These are phyloP conservation scores for Neostapfia colusana DNA, from an alignment of 176 grass and related monocot genomes.

Conservation along the genomic window DNA sequence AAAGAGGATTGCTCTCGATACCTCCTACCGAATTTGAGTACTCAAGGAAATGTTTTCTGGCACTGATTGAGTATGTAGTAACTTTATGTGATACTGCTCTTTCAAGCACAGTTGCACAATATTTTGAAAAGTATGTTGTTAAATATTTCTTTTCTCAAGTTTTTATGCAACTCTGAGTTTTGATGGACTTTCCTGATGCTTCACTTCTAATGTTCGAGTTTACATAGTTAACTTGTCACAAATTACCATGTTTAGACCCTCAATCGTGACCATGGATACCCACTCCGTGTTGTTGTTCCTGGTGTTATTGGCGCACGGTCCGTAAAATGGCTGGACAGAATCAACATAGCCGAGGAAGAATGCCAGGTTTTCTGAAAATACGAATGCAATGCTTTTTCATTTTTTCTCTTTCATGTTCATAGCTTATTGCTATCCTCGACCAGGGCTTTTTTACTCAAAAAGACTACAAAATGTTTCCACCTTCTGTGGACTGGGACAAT, in stretches of 20 bases:
- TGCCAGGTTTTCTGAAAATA: constrained; percentile 69
- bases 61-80: not conserved
- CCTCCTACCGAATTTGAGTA: not conserved
- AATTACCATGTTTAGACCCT: constrained; percentile 54
- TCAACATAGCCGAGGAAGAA: constrained; percentile 75
- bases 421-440: constrained; percentile 35
- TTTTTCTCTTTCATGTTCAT: constrained; percentile 27
- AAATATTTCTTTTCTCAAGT: not conserved
- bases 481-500: constrained; percentile 84
- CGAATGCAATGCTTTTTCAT: constrained; percentile 2
- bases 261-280: constrained; percentile 86
- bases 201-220: not conserved
- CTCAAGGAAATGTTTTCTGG: not conserved
- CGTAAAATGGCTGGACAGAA: constrained; percentile 85
- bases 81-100: constrained; percentile 19
- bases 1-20: not conserved
- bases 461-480: constrained; percentile 98
- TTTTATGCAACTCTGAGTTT: not conserved
- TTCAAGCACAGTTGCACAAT: not conserved
- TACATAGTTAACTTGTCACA: not conserved
- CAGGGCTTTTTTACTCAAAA: constrained; percentile 91
- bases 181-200: not conserved
- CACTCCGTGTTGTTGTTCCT: constrained; percentile 72
- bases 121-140: constrained; percentile 2
- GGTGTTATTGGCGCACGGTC: constrained; percentile 86